Base-by-base conservation (phyloP, 2,329 filamentous ascomycete genomes). In the Trichocomaceae sp. region DNA sequence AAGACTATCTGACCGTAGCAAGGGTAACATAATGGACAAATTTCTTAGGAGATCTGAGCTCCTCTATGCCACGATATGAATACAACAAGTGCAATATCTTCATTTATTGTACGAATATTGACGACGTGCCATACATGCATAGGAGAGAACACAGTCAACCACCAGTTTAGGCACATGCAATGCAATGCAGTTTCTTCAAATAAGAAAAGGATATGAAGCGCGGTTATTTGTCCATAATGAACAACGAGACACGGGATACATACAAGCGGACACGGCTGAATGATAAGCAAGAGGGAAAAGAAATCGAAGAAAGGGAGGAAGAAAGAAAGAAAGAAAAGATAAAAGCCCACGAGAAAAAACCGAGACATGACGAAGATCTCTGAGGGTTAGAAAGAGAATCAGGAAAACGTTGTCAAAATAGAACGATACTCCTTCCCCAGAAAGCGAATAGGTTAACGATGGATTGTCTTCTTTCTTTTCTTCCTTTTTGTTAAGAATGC, bases 401-500 rank as follows among this genome's bases (percentile, higher is more conserved):
- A 26, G 31, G 31, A 33, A 45, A 12, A 19, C 10, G 22, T 33
- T n/a, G 26, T 4, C 2, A 35, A 35, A 35, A 33, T 5, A 33
- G 12, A 35, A 35, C 31, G 13, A 35, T 15, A 35, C 31, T 8
- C 31, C 31, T 35, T 35, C 13, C 31, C 31, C 31, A 29, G 8
- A 35, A 8, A 35, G 9, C 31, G 9, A 35, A 35, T 13, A 35
- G 5, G 15, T 35, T 3, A 35, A 35, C 9, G 31, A 35, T 35
- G 12, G 31, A 35, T 35, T 8, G 10, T 2, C 7, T 35, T 35
- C 15, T 15, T 13, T 35, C 5, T 35, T 5, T 35, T 5, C 2
- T 33, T 35, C 12, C 13, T 52, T 45, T 29, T 37, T n/a, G 31
- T 63, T 33, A 58, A 56, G 52, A 59, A 61, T 69, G 75, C 55